These are phyloP conservation scores for Paracoccidioides brasiliensis DNA, from an alignment of 2,329 filamentous ascomycete genomes.

Conservation along the genomic window DNA sequence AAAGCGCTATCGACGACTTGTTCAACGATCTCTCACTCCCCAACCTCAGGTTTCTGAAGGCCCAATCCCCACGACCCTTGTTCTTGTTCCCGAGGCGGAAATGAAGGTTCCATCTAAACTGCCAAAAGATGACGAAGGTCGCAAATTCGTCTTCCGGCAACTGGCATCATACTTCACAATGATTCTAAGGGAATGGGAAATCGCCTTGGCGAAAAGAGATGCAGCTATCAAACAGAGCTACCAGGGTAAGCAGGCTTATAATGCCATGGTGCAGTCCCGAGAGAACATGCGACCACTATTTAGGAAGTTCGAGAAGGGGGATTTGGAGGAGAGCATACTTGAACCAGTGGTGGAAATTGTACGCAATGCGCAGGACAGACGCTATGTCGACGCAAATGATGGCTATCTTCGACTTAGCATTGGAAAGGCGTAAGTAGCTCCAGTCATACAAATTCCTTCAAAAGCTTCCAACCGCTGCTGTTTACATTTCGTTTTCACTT, in stretches of 20 bases:
- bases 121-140: slow-evolving; percentile 50
- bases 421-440: slow-evolving; percentile 55
- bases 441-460: too few relatives aligned
- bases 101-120: slow-evolving; percentile 66
- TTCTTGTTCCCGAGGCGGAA: slow-evolving; percentile 67
- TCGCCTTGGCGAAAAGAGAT: slow-evolving; percentile 52
- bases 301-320: slow-evolving; percentile 69
- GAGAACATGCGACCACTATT: slow-evolving; percentile 85
- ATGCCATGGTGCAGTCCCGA: slow-evolving; percentile 73
- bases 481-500: neutral
- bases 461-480: too few relatives aligned
- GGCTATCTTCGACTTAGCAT: slow-evolving; percentile 88
- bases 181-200: slow-evolving; percentile 79
- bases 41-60: slow-evolving; percentile 46
- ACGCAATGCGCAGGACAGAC: slow-evolving; percentile 71
- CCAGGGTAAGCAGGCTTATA: slow-evolving; percentile 67
- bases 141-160: slow-evolving; percentile 67
- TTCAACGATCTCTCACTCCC: slow-evolving; percentile 28
- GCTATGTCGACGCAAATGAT: slow-evolving; percentile 94
- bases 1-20: slow-evolving; percentile 55
- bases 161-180: slow-evolving; percentile 92
- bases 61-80: slow-evolving; percentile 75
- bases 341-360: slow-evolving; percentile 85
- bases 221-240: slow-evolving; percentile 53
- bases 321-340: slow-evolving; percentile 66